These are phyloP conservation scores for Xylaria sp. DNA, from an alignment of 2,329 filamentous ascomycete genomes.

Conservation along the genomic window DNA sequence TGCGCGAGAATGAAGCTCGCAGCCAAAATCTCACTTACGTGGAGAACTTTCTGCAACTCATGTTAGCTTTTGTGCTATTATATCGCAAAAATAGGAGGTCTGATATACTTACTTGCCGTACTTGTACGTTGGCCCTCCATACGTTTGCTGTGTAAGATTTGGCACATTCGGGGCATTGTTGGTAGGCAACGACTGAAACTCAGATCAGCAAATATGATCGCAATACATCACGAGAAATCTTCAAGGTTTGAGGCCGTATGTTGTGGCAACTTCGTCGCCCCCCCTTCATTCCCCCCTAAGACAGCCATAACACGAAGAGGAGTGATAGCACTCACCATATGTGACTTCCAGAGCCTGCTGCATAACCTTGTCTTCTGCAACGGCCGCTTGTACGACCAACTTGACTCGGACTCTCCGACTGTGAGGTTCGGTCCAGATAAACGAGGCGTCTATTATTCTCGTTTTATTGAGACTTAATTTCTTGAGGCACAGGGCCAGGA, in stretches of 20 bases:
- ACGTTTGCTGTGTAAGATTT: slow-evolving; percentile 98
- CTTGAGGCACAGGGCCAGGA: slow-evolving; percentile 89
- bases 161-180: slow-evolving; percentile 93
- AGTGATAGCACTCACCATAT: slow-evolving; percentile 59
- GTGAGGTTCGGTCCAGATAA: slow-evolving; percentile 98
- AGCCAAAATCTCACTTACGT: slow-evolving; percentile 54
- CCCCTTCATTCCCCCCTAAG: neutral
- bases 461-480: slow-evolving; percentile 89
- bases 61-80: slow-evolving; percentile 15
- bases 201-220: slow-evolving; percentile 8
- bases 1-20: neutral
- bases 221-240: neutral
- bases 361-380: slow-evolving; percentile 73
- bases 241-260: neutral
- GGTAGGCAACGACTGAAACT: slow-evolving; percentile 75
- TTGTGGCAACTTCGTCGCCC: neutral
- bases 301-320: neutral
- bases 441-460: slow-evolving; percentile 93
- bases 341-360: slow-evolving; percentile 97
- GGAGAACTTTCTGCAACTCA: slow-evolving; percentile 76
- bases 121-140: slow-evolving; percentile 93
- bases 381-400: slow-evolving; percentile 85
- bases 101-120: slow-evolving; percentile 70
- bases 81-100: neutral
- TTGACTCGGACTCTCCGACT: slow-evolving; percentile 93